phyloP scores from a whole-genome alignment of 345 rosid species.

The Capsella bursapastoris region DNA sequence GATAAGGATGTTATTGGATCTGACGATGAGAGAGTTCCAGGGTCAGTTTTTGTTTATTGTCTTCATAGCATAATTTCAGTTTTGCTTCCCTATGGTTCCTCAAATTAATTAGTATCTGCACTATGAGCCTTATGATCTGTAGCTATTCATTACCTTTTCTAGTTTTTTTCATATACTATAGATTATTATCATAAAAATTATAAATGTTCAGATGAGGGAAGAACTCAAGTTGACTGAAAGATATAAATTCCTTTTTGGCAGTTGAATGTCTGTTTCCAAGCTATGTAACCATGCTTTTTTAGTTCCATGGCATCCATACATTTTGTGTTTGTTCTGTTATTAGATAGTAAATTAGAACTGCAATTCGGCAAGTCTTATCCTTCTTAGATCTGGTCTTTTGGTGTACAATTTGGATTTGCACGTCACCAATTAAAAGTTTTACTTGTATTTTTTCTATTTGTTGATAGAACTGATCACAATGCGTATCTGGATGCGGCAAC shows the following conservation, averaged over 20 bases:
- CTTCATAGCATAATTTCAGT: conserved; percentile 6
- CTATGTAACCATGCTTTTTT: not conserved
- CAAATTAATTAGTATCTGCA: not conserved
- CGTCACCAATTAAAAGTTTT: not conserved
- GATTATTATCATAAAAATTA: conserved; percentile 1
- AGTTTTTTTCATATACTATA: not conserved
- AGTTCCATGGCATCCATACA: conserved; percentile 15
- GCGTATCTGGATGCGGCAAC: conserved; percentile 49
- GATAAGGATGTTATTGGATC: conserved; percentile 55
- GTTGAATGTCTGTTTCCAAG: conserved; percentile 5
- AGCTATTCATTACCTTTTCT: conserved; percentile 13
- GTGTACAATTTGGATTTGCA: conserved; percentile 16
- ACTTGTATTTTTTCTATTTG: conserved; percentile 38
- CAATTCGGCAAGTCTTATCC: not conserved
- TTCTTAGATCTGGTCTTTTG: conserved; percentile 23
- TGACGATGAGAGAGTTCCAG: conserved; percentile 53
- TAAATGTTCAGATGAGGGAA: conserved; percentile 11
- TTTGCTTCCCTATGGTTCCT: conserved; percentile 5
- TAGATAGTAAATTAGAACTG: conserved; percentile 11
- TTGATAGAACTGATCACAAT: conserved; percentile 61
- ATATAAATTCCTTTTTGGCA: not conserved
- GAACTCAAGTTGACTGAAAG: not conserved
- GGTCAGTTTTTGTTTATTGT: conserved; percentile 47
- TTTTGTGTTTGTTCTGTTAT: conserved; percentile 8
- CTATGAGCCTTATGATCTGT: no score